Evolutionary conservation across 352 stramenopile species (phyloP).

Genomic region (Phytophthora lateralis): DNA sequence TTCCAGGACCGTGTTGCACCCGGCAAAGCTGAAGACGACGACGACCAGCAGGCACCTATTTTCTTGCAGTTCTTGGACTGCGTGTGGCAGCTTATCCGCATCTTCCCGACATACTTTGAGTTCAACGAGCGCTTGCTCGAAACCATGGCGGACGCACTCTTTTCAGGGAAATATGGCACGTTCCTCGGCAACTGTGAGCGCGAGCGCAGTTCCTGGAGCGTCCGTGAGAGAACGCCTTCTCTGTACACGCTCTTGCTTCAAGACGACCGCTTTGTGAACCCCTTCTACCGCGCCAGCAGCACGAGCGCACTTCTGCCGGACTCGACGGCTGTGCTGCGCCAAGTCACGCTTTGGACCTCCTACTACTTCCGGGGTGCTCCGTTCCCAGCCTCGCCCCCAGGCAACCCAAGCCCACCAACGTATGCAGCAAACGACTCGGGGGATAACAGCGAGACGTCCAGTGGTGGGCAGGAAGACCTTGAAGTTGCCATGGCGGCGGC

Average conservation of each 20-base stretch:
- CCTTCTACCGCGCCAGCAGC: constrained; percentile 68
- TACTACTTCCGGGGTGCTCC: constrained; percentile 78
- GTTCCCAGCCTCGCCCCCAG: constrained; percentile 41
- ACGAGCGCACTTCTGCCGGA: constrained; percentile 63
- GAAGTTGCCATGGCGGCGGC: constrained; percentile 61
- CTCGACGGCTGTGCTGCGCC: constrained; percentile 55
- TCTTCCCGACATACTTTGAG: constrained; percentile 88
- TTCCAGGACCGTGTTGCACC: constrained; percentile 87
- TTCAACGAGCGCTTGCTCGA: constrained; percentile 80
- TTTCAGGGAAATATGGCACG: constrained; percentile 81
- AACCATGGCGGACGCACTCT: constrained; percentile 70
- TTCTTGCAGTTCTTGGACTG: constrained; percentile 93
- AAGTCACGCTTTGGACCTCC: constrained; percentile 81
- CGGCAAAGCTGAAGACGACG: constrained; percentile 71
- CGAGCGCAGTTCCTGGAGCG: constrained; percentile 60
- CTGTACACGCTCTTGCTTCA: constrained; percentile 69
- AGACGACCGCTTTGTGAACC: constrained; percentile 62
- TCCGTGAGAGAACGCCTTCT: constrained; percentile 64
- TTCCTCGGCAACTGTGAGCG: constrained; percentile 91
- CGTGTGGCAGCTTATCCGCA: constrained; percentile 80
- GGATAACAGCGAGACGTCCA: constrained; percentile 22
- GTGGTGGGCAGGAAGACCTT: constrained; percentile 56
- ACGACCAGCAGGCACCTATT: constrained; percentile 78
- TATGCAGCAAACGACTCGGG: constrained; percentile 34
- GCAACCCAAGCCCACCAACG: constrained; percentile 54